Percentiles rank a stretch among this genome's conserved stretches.
Evolutionary conservation across 306 rosid species (phyloP).

Genomic region (Vigna nakashimae): DNA sequence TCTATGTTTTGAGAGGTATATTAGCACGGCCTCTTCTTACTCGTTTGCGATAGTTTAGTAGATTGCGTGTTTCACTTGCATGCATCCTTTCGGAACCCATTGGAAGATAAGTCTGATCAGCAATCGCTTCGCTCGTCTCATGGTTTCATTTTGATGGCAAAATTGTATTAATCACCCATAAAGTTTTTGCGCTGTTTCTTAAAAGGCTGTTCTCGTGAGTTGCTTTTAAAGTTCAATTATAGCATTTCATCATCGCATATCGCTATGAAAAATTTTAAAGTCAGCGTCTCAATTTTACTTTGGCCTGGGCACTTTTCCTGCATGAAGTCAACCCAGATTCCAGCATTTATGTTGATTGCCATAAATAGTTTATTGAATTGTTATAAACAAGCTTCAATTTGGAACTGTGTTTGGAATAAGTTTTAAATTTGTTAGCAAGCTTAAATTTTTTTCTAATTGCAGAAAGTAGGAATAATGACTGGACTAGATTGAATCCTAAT

Average conservation of each 20-base stretch:
- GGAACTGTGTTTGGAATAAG: not conserved
- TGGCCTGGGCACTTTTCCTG: not conserved
- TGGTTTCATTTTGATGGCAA: constrained; percentile 14
- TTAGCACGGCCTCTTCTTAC: not conserved
- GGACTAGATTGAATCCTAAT: not conserved
- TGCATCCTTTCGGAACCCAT: not conserved
- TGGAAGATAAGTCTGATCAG: not conserved
- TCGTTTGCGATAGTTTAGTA: not conserved
- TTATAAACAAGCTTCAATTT: constrained; percentile 1
- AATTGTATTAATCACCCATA: not conserved
- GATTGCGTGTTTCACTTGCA: not conserved
- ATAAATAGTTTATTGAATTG: not conserved
- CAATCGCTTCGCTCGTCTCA: not conserved
- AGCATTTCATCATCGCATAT: not conserved
- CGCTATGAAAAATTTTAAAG: not conserved
- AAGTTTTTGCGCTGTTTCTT: not conserved
- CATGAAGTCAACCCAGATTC: constrained; percentile 11
- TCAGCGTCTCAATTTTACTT: not conserved
- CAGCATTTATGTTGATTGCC: not conserved
- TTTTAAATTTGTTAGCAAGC: constrained; percentile 19
- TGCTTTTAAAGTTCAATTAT: not conserved
- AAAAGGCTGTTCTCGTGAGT: not conserved
- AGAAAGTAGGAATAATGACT: not conserved
- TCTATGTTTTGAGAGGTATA: constrained; percentile 43
- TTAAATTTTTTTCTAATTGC: constrained; percentile 18